Evolutionary conservation across 176 grass and related monocot species (phyloP), one percentile per base, ranked within the genome.

Genomic region (Avena atlantica): DNA sequence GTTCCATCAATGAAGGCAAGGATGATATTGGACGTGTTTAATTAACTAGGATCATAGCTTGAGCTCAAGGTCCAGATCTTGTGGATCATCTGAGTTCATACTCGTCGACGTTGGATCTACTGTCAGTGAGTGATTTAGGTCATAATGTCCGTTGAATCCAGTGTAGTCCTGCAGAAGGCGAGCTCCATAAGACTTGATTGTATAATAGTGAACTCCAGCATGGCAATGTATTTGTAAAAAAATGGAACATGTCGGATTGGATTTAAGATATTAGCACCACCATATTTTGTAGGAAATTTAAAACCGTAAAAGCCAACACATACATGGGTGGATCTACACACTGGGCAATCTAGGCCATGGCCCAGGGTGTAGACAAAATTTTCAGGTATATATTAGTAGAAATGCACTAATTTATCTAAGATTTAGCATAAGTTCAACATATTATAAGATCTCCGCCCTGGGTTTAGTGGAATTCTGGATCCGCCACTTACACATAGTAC

Each of bases 1-100:
- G 24, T 81, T 78, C 14, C 70, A 51, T 13, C 36, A 40, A 81
- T 40, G 21, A 36, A 71, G 37, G 48, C n/a, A 20, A 15, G 76
- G 51, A 78, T n/a, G 51, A 78, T n/a, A 63, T 45, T 78, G 23
- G 11, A 69, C 16, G 55, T 50, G 73, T 59, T 9, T 31, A 68
- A 63, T 24, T 27, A 62, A 23, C 49, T 70, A 40, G 53, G 8
- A 76, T 88, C 78, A 91, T 88, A 91, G 45, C 71, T 88, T 91
- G 44, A 91, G 86, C 86, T 91, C 90, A 78, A 91, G 90, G 62
- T 91, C 86, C 57, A 91, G 78, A 8, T 87, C 89, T 65, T 87
- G 70, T 16, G 68, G 79, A 57, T 88, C 82, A 71, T 91, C 86
- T 62, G 65, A 23, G 62, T 72, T 78, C 15, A 21, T 55, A 67